phyloP scores from a whole-genome alignment of 192 early-diverging fungal genomes.

The Podila minutissima region DNA sequence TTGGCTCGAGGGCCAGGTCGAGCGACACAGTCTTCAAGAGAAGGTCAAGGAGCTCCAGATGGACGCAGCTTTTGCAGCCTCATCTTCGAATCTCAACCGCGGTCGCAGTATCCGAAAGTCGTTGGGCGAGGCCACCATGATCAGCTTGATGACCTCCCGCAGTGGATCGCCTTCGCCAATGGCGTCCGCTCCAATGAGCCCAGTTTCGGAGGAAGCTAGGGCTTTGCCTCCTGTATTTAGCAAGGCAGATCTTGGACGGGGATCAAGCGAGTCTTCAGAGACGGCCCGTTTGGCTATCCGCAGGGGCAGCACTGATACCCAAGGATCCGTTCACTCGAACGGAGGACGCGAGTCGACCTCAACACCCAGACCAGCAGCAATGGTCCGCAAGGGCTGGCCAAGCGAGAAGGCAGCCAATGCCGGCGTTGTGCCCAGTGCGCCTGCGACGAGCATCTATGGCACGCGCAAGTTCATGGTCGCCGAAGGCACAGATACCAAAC shows the following conservation, averaged over 20 bases:
- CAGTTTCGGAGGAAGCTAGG: slow-evolving; percentile 13
- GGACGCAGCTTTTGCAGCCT: slow-evolving; percentile 36
- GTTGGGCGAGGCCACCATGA: slow-evolving; percentile 32
- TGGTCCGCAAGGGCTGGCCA: slow-evolving; percentile 50
- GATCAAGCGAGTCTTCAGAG: slow-evolving; percentile 29
- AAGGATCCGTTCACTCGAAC: slow-evolving; percentile 13
- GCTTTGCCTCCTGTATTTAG: slow-evolving; percentile 12
- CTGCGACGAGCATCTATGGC: slow-evolving; percentile 17
- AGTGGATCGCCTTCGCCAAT: slow-evolving; percentile 36
- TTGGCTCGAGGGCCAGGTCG: slow-evolving; percentile 38
- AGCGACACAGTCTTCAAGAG: slow-evolving; percentile 34
- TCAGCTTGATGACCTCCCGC: slow-evolving; percentile 29
- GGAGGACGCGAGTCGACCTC: slow-evolving; percentile 34
- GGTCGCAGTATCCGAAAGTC: slow-evolving; percentile 40
- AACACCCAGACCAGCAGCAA: slow-evolving; percentile 24
- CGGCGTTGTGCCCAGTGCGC: slow-evolving; percentile 41
- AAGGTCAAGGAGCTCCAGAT: slow-evolving; percentile 51
- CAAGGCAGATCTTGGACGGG: slow-evolving; percentile 14
- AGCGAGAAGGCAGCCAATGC: slow-evolving; percentile 48
- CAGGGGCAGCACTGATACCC: slow-evolving; percentile 39
- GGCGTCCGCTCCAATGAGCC: slow-evolving; percentile 22
- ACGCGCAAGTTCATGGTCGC: slow-evolving; percentile 46
- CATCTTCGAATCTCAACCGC: slow-evolving; percentile 9
- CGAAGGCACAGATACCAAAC: slow-evolving; percentile 1
- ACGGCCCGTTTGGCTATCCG: not conserved